Conservation (phyloP, 768 basidiomycete species). For the Pilatotrama ljubarskyi region DNA sequence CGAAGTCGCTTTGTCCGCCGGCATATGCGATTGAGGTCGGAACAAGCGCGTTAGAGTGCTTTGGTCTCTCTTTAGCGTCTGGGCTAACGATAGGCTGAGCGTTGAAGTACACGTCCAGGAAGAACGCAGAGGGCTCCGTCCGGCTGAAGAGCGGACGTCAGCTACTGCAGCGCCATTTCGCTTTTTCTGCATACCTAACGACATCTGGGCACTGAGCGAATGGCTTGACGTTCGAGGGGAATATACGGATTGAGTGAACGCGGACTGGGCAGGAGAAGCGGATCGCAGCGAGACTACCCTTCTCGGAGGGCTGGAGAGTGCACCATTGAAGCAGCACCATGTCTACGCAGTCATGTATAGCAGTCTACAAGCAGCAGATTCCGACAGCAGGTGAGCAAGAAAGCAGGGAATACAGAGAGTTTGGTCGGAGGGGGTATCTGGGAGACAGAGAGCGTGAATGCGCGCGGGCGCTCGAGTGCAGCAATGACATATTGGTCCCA, state of each 20-base stretch:
- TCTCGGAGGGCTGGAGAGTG: constrained; percentile 57
- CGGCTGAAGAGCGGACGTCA: constrained; percentile 40
- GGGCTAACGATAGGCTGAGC: constrained; percentile 53
- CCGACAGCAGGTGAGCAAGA: neutral
- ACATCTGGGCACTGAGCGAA: constrained; percentile 62
- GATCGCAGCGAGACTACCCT: constrained; percentile 63
- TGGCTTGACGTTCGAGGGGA: constrained; percentile 63
- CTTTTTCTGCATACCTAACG: constrained; percentile 27
- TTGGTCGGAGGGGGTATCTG: neutral
- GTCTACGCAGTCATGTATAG: neutral
- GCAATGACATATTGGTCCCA: constrained; percentile 12
- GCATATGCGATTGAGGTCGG: constrained; percentile 72
- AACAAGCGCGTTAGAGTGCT: constrained; percentile 68
- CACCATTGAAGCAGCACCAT: constrained; percentile 66
- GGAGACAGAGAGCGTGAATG: neutral
- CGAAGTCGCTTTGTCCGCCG: constrained; percentile 66
- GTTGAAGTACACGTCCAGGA: constrained; percentile 75
- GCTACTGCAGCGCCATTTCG: neutral
- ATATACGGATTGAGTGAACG: constrained; percentile 67
- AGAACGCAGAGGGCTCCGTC: constrained; percentile 75
- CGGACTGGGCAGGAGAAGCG: constrained; percentile 70
- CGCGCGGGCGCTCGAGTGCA: neutral
- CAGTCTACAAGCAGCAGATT: too few relatives aligned
- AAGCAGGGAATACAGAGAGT: neutral
- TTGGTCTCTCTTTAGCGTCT: constrained; percentile 56